Evolutionary conservation across 2,329 filamentous ascomycete genomes (phyloP).

Genomic region (Exophiala viscosa): DNA sequence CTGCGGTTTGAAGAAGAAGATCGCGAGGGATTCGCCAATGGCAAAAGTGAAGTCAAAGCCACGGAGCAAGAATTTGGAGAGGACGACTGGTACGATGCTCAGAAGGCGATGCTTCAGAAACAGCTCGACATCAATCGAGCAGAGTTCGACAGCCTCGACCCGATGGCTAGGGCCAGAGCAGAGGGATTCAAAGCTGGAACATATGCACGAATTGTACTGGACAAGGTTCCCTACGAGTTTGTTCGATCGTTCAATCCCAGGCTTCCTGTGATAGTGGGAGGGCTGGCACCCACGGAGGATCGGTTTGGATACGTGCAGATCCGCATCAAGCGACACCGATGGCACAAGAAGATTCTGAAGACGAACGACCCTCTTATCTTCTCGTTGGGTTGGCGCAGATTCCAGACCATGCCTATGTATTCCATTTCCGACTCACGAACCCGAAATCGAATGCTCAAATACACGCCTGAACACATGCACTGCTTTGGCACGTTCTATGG

Average conservation of each 20-base stretch:
- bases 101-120: slow-evolving; percentile 92
- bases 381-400: slow-evolving; percentile 91
- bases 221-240: slow-evolving; percentile 88
- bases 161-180: slow-evolving; percentile 73
- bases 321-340: slow-evolving; percentile 92
- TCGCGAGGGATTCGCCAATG: slow-evolving; percentile 80
- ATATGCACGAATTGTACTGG: slow-evolving; percentile 86
- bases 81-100: slow-evolving; percentile 97
- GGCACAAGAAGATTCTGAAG: slow-evolving; percentile 99
- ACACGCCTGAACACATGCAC: slow-evolving; percentile 98
- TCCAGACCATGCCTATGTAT: slow-evolving; percentile 90
- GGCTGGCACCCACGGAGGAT: slow-evolving; percentile 89
- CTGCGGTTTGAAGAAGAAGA: slow-evolving; percentile 96
- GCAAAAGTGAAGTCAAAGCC: slow-evolving; percentile 75
- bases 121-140: slow-evolving; percentile 95
- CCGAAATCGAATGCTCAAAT: slow-evolving; percentile 96
- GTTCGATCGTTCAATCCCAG: slow-evolving; percentile 74
- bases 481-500: slow-evolving; percentile 96
- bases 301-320: slow-evolving; percentile 94
- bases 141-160: slow-evolving; percentile 85
- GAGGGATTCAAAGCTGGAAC: slow-evolving; percentile 90
- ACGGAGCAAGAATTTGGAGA: slow-evolving; percentile 83
- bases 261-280: slow-evolving; percentile 82
- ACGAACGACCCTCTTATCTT: slow-evolving; percentile 97
- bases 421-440: slow-evolving; percentile 91